phyloP scores from a whole-genome alignment of 1,284 basidiomycete genomes.

The Ceratobasidium sp. region DNA sequence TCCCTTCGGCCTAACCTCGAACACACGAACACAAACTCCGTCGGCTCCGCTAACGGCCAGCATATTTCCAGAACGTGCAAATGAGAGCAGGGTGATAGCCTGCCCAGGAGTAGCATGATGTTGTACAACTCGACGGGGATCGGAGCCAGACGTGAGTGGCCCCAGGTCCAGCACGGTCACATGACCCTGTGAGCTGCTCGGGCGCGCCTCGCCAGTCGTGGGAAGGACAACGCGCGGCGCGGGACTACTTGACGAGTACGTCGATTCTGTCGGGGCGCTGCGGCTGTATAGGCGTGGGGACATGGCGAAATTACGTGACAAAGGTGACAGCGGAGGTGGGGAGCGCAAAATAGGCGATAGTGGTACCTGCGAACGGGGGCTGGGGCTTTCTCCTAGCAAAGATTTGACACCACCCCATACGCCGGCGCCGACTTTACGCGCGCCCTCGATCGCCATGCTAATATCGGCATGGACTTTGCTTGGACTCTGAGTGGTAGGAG shows the following conservation, averaged over 20 bases:
- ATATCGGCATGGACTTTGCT: conserved; percentile 41
- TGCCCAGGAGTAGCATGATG: conserved; percentile 43
- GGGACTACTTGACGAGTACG: conserved; percentile 58
- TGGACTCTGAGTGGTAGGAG: conserved; percentile 5
- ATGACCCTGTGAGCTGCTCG: conserved; percentile 46
- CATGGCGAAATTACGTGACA: not conserved
- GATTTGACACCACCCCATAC: conserved; percentile 47
- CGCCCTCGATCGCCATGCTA: conserved; percentile 37
- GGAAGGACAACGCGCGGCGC: conserved; percentile 15
- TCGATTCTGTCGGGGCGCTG: conserved; percentile 21
- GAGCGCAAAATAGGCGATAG: not conserved
- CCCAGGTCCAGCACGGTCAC: conserved; percentile 68
- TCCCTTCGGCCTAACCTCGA: conserved; percentile 42
- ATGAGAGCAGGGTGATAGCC: conserved; percentile 33
- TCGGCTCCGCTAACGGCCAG: conserved; percentile 44
- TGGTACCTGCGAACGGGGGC: conserved; percentile 7
- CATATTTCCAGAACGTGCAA: conserved; percentile 44
- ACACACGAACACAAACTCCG: conserved; percentile 43
- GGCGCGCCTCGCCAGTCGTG: conserved; percentile 31
- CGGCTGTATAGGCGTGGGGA: conserved; percentile 32
- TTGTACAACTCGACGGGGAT: conserved; percentile 41
- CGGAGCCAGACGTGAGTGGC: conserved; percentile 52
- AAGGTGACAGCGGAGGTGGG: not conserved
- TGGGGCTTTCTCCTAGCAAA: not conserved
- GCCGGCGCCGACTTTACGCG: conserved; percentile 41